Conservation (phyloP, 2,329 filamentous ascomycete species). For the Alternaria arbusti region DNA sequence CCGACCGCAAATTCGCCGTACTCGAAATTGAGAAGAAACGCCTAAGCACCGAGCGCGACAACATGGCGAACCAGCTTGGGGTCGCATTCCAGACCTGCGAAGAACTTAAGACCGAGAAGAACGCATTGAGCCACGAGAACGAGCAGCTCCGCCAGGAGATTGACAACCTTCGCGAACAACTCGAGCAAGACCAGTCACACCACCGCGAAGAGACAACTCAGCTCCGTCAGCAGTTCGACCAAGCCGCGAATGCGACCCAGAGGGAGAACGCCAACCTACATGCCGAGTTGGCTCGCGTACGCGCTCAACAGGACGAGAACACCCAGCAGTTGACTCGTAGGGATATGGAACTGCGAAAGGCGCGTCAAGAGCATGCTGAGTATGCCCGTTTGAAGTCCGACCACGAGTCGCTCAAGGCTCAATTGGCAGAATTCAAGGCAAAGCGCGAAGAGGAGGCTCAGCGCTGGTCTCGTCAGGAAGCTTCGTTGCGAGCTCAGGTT, state of each 20-base stretch:
- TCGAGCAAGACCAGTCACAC: slow-evolving; percentile 42
- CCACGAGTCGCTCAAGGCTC: slow-evolving; percentile 71
- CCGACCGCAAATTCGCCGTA: slow-evolving; percentile 67
- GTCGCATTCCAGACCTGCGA: slow-evolving; percentile 66
- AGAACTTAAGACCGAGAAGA: slow-evolving; percentile 56
- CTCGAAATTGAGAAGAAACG: slow-evolving; percentile 69
- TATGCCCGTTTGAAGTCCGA: slow-evolving; percentile 69
- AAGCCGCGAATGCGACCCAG: slow-evolving; percentile 41
- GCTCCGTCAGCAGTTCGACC: slow-evolving; percentile 42
- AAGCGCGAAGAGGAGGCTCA: slow-evolving; percentile 65
- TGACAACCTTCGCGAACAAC: slow-evolving; percentile 41
- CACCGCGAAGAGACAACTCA: slow-evolving; percentile 45
- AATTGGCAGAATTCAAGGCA: slow-evolving; percentile 75
- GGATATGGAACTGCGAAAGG: slow-evolving; percentile 44
- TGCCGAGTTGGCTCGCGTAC: slow-evolving; percentile 40
- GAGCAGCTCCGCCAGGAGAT: slow-evolving; percentile 46
- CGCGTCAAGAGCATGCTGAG: slow-evolving; percentile 46
- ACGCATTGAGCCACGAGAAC: slow-evolving; percentile 45
- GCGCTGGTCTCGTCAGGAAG: slow-evolving; percentile 42
- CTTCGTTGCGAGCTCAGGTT: slow-evolving; percentile 40
- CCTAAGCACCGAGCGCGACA: slow-evolving; percentile 68
- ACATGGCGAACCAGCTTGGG: slow-evolving; percentile 67
- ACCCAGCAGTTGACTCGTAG: slow-evolving; percentile 43
- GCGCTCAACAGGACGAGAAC: slow-evolving; percentile 45
- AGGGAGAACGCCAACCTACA: slow-evolving; percentile 44